Conservation (phyloP, 345 rosid genomes). For the Pseudoturritis turrita region DNA sequence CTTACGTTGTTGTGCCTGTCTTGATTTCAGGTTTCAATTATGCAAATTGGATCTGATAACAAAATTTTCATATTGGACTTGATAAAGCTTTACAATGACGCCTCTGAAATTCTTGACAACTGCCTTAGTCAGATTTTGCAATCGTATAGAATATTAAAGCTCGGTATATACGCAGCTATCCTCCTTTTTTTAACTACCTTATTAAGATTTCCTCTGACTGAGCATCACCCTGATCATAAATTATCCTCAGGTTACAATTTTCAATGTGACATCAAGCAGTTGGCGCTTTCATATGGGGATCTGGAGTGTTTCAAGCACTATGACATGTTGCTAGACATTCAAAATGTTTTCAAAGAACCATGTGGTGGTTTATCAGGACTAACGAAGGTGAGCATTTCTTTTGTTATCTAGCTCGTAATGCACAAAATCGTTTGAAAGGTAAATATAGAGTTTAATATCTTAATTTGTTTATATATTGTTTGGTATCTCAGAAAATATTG, state of each 20-base stretch:
- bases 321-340: conserved; percentile 81
- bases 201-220: not conserved
- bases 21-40: conserved; percentile 77
- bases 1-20: not conserved
- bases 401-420: not conserved
- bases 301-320: conserved; percentile 78
- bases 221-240: not conserved
- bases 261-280: conserved; percentile 67
- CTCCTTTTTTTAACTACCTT: not conserved
- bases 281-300: conserved; percentile 61
- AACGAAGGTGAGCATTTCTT: conserved; percentile 49
- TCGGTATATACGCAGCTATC: conserved; percentile 49
- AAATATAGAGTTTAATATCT: not conserved
- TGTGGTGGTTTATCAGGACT: conserved; percentile 87
- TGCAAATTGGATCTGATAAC: conserved; percentile 82
- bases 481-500: conserved; percentile 62
- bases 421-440: not conserved
- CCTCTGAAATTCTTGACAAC: conserved; percentile 54
- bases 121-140: conserved; percentile 75
- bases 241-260: conserved; percentile 71
- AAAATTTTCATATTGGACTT: conserved; percentile 80
- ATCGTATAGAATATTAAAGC: conserved; percentile 68
- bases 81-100: conserved; percentile 68
- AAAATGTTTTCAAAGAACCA: conserved; percentile 58
- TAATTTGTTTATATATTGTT: not conserved